These are phyloP conservation scores for Tuber aestivum DNA, from an alignment of 495 filamentous ascomycete genomes.

Conservation along the genomic window DNA sequence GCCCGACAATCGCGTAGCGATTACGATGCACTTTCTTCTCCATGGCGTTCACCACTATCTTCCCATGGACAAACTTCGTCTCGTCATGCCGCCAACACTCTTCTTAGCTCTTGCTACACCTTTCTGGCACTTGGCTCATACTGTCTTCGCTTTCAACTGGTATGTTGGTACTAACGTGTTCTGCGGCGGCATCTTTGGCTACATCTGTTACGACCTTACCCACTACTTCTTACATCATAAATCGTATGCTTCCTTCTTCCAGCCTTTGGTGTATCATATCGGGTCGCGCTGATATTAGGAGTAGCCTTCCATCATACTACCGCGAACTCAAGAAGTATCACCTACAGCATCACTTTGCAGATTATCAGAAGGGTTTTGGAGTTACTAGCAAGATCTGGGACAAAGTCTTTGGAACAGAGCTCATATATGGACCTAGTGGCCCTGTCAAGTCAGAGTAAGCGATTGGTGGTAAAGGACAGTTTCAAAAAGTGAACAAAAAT, in stretches of 20 bases:
- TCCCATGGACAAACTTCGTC: constrained; percentile 92
- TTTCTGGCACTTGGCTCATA: constrained; percentile 89
- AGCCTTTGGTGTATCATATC: not conserved
- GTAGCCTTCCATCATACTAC: constrained; percentile 74
- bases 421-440: constrained; percentile 48
- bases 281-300: not conserved
- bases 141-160: constrained; percentile 81
- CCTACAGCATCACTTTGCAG: constrained; percentile 91
- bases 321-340: constrained; percentile 92
- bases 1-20: constrained; percentile 81
- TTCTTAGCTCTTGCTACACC: constrained; percentile 79
- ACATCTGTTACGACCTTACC: constrained; percentile 91
- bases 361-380: constrained; percentile 96
- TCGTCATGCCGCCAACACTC: constrained; percentile 94
- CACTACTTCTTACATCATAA: constrained; percentile 99
- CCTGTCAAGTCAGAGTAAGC: constrained; percentile 55
- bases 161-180: constrained; percentile 66
- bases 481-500: not conserved
- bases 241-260: constrained; percentile 53
- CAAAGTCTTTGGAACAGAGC: constrained; percentile 78
- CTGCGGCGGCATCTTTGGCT: constrained; percentile 91
- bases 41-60: constrained; percentile 98
- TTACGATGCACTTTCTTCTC: constrained; percentile 87
- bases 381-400: constrained; percentile 99
- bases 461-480: not conserved